phyloP scores from a whole-genome alignment of 2,329 filamentous ascomycete species.

The Pseudocercospora musae region DNA sequence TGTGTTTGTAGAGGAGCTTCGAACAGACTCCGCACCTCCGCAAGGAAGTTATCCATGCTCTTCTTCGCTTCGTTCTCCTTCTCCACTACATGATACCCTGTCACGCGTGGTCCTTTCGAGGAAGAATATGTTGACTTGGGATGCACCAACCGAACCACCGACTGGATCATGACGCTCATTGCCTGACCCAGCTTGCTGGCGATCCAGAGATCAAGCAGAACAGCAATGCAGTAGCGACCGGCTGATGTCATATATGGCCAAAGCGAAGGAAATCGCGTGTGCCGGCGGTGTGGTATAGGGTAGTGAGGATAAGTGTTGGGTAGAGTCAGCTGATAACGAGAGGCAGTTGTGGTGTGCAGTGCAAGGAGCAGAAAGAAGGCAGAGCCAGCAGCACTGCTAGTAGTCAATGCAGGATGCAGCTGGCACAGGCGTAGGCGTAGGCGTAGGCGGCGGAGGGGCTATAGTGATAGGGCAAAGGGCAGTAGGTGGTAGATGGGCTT shows the following conservation, averaged over 20 bases:
- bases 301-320: not conserved
- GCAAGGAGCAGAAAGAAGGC: not conserved
- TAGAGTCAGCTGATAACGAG: not conserved
- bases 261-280: constrained; percentile 1
- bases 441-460: not conserved
- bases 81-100: constrained; percentile 38
- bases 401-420: not conserved
- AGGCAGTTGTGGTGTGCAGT: not conserved
- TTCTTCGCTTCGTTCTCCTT: constrained; percentile 34
- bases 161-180: constrained; percentile 28
- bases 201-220: constrained; percentile 24
- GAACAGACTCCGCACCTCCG: constrained; percentile 43
- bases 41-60: constrained; percentile 49
- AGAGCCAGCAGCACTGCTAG: not conserved
- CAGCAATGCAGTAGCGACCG: constrained; percentile 22
- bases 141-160: constrained; percentile 22
- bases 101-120: constrained; percentile 29
- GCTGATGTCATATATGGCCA: constrained; percentile 23
- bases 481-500: not conserved
- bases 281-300: not conserved
- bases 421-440: not conserved
- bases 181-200: constrained; percentile 23
- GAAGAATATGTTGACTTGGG: constrained; percentile 9
- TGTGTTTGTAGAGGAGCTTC: constrained; percentile 43
- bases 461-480: not conserved